Conservation (phyloP, 441 rosid species). For the Gossypium davidsonii region DNA sequence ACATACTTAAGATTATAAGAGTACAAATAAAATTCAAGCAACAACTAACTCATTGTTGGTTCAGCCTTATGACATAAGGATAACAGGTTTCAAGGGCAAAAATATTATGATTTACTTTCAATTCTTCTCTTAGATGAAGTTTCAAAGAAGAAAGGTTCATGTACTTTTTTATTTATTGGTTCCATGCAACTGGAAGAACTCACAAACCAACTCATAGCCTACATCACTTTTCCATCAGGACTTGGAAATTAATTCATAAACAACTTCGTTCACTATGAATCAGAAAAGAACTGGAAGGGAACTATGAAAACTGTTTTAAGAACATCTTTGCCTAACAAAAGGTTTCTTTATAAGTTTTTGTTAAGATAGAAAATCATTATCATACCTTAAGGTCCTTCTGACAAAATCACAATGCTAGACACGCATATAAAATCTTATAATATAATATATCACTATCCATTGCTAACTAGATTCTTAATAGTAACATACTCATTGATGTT, state of each 20-base stretch:
- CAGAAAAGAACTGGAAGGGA: not conserved
- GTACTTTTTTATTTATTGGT: not conserved
- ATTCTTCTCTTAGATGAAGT: not conserved
- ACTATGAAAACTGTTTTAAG: not conserved
- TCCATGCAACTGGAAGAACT: not conserved
- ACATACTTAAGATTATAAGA: conserved; percentile 11
- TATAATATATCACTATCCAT: not conserved
- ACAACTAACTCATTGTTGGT: not conserved
- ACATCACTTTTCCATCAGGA: not conserved
- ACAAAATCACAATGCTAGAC: not conserved
- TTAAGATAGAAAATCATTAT: not conserved
- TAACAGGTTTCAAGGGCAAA: conserved; percentile 9
- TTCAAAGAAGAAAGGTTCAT: not conserved
- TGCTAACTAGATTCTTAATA: conserved; percentile 4
- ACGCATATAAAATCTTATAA: not conserved
- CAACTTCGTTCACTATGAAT: not conserved
- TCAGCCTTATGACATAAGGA: not conserved
- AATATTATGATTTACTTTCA: not conserved
- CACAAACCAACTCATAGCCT: not conserved
- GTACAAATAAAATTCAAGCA: not conserved
- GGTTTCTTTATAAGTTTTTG: not conserved
- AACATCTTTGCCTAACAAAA: not conserved
- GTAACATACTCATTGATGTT: not conserved
- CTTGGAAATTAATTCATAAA: not conserved
- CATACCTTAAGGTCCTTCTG: not conserved